Evolutionary conservation across 495 filamentous ascomycete genomes (phyloP).

Genomic region (Apiosordaria backusii): DNA sequence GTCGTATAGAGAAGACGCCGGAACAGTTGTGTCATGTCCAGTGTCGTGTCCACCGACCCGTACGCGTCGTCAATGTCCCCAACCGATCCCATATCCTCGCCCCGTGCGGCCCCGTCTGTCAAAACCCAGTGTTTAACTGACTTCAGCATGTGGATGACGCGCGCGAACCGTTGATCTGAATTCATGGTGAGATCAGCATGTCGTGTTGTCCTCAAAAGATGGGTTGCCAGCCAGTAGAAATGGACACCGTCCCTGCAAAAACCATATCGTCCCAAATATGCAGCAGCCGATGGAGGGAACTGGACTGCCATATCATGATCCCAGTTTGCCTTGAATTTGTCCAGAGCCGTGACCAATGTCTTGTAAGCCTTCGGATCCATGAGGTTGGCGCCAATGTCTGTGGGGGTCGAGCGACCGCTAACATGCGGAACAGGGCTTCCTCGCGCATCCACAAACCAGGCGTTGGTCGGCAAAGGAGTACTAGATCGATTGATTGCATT

Average conservation of each 20-base stretch:
- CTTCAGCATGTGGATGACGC: constrained; percentile 56
- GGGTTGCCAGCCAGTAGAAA: constrained; percentile 62
- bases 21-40: constrained; percentile 67
- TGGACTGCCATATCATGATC: constrained; percentile 60
- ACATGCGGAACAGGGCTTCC: constrained; percentile 33
- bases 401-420: constrained; percentile 52
- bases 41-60: constrained; percentile 55
- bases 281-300: constrained; percentile 50
- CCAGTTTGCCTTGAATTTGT: constrained; percentile 65
- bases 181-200: constrained; percentile 45
- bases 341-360: constrained; percentile 44
- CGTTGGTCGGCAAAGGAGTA: constrained; percentile 47
- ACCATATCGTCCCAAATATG: constrained; percentile 49
- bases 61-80: constrained; percentile 59
- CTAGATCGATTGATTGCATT: constrained; percentile 34
- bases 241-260: constrained; percentile 63
- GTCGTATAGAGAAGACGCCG: constrained; percentile 39
- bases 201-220: constrained; percentile 47
- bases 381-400: constrained; percentile 33
- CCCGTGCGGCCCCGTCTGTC: constrained; percentile 48
- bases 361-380: constrained; percentile 34
- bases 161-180: constrained; percentile 54
- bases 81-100: constrained; percentile 55
- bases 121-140: constrained; percentile 53
- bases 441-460: constrained; percentile 42